A percentile compares a stretch with the other conserved stretches of the same genome.
These are phyloP conservation scores for Chaetomium cochliodes DNA, from an alignment of 495 filamentous ascomycete species.

Conservation along the genomic window DNA sequence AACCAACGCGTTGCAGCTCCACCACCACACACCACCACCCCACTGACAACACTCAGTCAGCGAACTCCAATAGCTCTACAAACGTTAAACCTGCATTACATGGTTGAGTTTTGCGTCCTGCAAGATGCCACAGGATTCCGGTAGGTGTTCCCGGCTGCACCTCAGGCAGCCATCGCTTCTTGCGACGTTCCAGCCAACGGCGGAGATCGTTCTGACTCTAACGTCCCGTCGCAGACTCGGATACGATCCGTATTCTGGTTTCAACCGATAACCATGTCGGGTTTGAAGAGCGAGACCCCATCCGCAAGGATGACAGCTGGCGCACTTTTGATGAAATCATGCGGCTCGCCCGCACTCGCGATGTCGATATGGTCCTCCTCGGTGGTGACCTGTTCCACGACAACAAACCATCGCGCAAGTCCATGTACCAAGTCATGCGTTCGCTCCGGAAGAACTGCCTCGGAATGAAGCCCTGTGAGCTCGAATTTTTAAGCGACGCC, in stretches of 20 bases:
- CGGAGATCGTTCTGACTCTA: background rate
- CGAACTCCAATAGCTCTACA: background rate
- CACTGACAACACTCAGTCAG: background rate
- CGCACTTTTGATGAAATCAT: conserved; percentile 94
- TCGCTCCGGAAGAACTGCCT: conserved; percentile 89
- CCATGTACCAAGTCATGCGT: conserved; percentile 96
- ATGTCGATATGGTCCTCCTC: conserved; percentile 95
- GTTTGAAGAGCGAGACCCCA: conserved; percentile 87
- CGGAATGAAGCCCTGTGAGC: conserved; percentile 90
- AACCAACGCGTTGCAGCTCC: conserved; percentile 14
- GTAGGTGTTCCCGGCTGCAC: conserved; percentile 11
- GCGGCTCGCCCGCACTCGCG: conserved; percentile 78
- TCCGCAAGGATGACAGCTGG: conserved; percentile 96
- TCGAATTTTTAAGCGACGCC: conserved; percentile 91
- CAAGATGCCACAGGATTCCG: conserved; percentile 31
- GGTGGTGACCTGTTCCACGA: conserved; percentile 97
- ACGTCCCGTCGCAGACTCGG: conserved; percentile 54
- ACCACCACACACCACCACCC: background rate
- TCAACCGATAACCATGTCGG: conserved; percentile 97
- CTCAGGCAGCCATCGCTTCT: background rate
- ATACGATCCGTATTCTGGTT: conserved; percentile 93
- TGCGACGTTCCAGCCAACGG: background rate
- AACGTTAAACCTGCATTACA: background rate
- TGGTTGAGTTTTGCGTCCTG: background rate
- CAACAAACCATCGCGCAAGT: conserved; percentile 93